Evolutionary conservation across 208 protist species (phyloP).

Genomic region (Porcisia deanei): DNA sequence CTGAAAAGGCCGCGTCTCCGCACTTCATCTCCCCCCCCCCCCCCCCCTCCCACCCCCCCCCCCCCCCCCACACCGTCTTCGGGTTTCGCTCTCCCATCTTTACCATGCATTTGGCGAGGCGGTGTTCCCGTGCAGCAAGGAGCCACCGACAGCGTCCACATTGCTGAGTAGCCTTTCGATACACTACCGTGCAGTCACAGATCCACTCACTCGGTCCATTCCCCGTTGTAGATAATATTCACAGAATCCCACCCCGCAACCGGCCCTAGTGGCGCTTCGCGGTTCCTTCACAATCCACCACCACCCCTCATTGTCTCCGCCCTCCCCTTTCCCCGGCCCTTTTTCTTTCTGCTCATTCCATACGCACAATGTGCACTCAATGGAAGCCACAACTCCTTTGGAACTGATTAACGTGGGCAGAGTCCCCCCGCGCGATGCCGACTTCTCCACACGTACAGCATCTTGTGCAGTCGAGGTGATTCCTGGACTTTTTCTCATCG

Average conservation of each 20-base stretch:
- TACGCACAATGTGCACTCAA: not conserved
- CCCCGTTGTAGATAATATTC: not conserved
- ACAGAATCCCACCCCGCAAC: not conserved
- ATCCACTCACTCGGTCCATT: not conserved
- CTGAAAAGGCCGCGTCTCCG: not conserved
- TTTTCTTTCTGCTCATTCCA: not conserved
- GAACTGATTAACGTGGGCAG: constrained; percentile 16
- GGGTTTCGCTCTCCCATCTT: not conserved
- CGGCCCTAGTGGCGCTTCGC: not conserved
- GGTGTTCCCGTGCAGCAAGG: not conserved
- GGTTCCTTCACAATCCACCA: not conserved
- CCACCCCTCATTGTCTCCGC: not conserved
- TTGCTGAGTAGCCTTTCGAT: not conserved
- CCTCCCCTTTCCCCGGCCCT: not conserved
- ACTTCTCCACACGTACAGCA: not conserved
- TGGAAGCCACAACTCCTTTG: constrained; percentile 14
- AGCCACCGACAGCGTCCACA: not conserved
- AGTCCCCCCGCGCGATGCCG: constrained; percentile 17
- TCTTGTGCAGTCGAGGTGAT: constrained; percentile 47
- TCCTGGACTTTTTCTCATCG: constrained; percentile 59
- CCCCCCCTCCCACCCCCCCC: not conserved
- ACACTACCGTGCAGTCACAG: not conserved
- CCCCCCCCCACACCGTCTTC: too few relatives aligned
- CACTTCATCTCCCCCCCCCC: not conserved
- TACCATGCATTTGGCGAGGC: not conserved